A percentile compares a stretch with the other conserved stretches of the same genome.
Conservation (phyloP, 2,329 filamentous ascomycete genomes). For the Ophiocordyceps camponoti-leonardi region DNA sequence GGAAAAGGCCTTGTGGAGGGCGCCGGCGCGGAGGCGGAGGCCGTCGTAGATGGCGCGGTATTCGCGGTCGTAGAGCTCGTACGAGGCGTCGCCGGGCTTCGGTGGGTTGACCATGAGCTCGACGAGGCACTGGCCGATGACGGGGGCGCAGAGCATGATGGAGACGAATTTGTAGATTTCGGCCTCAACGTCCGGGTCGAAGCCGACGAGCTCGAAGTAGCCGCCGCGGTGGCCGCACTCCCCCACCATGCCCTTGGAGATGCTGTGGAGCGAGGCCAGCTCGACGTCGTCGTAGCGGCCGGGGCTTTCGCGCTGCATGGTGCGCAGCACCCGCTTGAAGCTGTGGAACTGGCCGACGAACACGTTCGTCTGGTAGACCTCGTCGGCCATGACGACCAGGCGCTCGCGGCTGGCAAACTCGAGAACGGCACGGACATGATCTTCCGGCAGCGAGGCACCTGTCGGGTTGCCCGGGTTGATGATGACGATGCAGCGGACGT, state of each 20-base stretch:
- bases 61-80: conserved; percentile 68
- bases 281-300: conserved; percentile 73
- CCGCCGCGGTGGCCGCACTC: conserved; percentile 96
- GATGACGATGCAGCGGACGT: conserved; percentile 84
- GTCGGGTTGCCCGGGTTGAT: conserved; percentile 99
- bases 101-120: conserved; percentile 98
- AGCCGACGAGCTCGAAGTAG: conserved; percentile 91
- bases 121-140: conserved; percentile 89
- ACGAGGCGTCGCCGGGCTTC: conserved; percentile 63
- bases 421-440: conserved; percentile 71
- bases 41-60: conserved; percentile 69
- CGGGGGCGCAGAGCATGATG: conserved; percentile 90
- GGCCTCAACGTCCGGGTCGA: conserved; percentile 68
- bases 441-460: conserved; percentile 63
- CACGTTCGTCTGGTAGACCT: conserved; percentile 98
- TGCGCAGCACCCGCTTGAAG: conserved; percentile 79
- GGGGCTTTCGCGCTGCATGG: conserved; percentile 57
- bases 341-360: conserved; percentile 88
- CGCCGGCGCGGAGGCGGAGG: conserved; percentile 61
- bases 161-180: conserved; percentile 98
- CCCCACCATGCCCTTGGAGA: conserved; percentile 97
- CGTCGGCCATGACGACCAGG: conserved; percentile 83
- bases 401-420: conserved; percentile 72
- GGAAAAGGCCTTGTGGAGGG: conserved; percentile 78
- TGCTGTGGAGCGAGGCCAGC: conserved; percentile 78